These are phyloP conservation scores for Myrica gale DNA, from an alignment of 306 rosid genomes.

Conservation along the genomic window DNA sequence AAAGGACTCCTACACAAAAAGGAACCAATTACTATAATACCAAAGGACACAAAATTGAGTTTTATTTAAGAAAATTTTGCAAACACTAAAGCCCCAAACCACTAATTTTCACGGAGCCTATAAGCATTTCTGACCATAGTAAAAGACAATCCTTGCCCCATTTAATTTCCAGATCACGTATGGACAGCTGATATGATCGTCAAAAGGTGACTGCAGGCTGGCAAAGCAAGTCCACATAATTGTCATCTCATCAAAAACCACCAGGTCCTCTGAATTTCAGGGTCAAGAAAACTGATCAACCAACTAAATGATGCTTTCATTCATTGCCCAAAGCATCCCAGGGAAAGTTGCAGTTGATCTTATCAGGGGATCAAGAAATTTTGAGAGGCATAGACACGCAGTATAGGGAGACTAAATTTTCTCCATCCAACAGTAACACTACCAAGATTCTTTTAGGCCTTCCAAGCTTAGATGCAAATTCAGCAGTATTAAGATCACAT, in stretches of 20 bases:
- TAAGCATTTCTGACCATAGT: neutral
- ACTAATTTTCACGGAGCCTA: too few species aligned
- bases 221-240: neutral
- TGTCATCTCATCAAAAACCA: neutral
- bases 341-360: neutral
- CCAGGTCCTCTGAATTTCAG: neutral
- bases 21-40: slow-evolving; percentile 3
- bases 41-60: neutral
- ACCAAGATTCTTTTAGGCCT: too few species aligned
- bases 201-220: neutral
- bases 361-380: neutral
- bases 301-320: neutral
- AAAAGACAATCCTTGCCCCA: neutral
- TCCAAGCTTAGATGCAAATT: neutral
- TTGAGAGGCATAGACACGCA: neutral
- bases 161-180: neutral
- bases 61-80: too few species aligned
- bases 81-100: too few species aligned
- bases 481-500: neutral
- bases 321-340: neutral
- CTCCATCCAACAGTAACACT: too few species aligned
- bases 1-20: slow-evolving; percentile 53
- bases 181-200: neutral
- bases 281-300: neutral
- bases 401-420: neutral